Evolutionary conservation across 2,329 filamentous ascomycete species (phyloP).

Genomic region (Fusarium robinianum): DNA sequence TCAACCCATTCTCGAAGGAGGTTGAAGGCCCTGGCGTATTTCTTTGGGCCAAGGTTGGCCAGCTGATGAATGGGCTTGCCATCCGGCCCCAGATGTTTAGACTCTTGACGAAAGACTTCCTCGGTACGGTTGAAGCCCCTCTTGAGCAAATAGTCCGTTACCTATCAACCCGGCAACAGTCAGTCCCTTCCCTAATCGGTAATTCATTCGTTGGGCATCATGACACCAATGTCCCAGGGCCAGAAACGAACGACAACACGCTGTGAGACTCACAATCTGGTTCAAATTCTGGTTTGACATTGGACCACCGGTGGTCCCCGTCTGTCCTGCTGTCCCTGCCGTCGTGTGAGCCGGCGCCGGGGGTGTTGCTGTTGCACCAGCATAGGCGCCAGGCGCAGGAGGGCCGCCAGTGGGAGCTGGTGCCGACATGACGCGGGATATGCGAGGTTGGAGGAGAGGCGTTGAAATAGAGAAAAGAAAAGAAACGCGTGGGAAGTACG

Average conservation of each 20-base stretch:
- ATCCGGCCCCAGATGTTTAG: slow-evolving; percentile 78
- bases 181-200: background rate
- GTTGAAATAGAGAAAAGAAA: background rate
- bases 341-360: slow-evolving; percentile 39
- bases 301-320: slow-evolving; percentile 42
- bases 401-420: slow-evolving; percentile 39
- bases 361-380: slow-evolving; percentile 41
- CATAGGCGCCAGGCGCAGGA: slow-evolving; percentile 39
- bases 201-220: background rate
- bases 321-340: slow-evolving; percentile 35
- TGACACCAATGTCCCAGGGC: background rate
- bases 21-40: slow-evolving; percentile 76
- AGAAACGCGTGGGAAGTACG: background rate
- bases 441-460: slow-evolving; percentile 1
- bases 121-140: slow-evolving; percentile 94
- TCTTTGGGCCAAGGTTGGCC: slow-evolving; percentile 73
- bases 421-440: slow-evolving; percentile 40
- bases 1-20: slow-evolving; percentile 83
- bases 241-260: slow-evolving; percentile 10
- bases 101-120: slow-evolving; percentile 89
- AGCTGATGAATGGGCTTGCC: slow-evolving; percentile 73
- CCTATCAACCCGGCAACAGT: slow-evolving; percentile 44
- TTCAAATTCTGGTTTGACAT: slow-evolving; percentile 91
- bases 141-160: slow-evolving; percentile 94
- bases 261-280: slow-evolving; percentile 77